Evolutionary conservation across 805 yeast genomes (phyloP), one percentile per base, ranked within the genome.

Genomic region (Metschnikowia similis): DNA sequence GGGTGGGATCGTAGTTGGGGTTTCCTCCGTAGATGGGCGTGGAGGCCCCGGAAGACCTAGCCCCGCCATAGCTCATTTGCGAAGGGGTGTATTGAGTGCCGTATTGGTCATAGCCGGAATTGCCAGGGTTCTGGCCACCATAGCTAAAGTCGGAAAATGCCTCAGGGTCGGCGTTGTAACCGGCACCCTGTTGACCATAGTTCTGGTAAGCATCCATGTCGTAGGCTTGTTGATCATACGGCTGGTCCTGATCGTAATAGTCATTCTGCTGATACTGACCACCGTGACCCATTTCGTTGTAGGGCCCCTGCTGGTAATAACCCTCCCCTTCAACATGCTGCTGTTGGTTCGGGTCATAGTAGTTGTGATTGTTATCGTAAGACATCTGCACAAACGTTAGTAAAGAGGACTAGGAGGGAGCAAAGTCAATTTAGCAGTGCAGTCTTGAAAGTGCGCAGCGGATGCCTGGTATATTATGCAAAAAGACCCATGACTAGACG

Each of bases 11-110:
- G 61, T 81, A 77, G 68, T 73, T 72, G 69, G 60, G 58, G 50
- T 61, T 60, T 49, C 83, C 82, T 37, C 94, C 95, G 65, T 87
- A 87, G 58, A 89, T 82, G 17, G 99, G 98, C 38, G 99, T 94
- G 1, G 96, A 89, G 39, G 96, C 89, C 54, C 97, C 97, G 10
- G 95, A 84, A 0, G 94, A 86, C 63, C 94, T 81, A n/a, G 63
- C 66, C 38, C 85, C 91, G 56, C 87, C 94, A 63, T 85, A 90
- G 63, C 89, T 82, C 84, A 86, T 82, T 67, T 87, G 94, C 5
- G 96, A 88, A 27, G 95, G 91, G 41, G 94, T 85, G 65, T 84
- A 84, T 59, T 83, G 88, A 35, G 86, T 80, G 36, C 84, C 84
- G 56, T 81, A 81, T 59, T 79, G 81, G 64, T 83, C 87, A 62